Evolutionary conservation across 768 basidiomycete species (phyloP), one percentile per base, ranked within the genome.

Genomic region (Scleroderma bovista): DNA sequence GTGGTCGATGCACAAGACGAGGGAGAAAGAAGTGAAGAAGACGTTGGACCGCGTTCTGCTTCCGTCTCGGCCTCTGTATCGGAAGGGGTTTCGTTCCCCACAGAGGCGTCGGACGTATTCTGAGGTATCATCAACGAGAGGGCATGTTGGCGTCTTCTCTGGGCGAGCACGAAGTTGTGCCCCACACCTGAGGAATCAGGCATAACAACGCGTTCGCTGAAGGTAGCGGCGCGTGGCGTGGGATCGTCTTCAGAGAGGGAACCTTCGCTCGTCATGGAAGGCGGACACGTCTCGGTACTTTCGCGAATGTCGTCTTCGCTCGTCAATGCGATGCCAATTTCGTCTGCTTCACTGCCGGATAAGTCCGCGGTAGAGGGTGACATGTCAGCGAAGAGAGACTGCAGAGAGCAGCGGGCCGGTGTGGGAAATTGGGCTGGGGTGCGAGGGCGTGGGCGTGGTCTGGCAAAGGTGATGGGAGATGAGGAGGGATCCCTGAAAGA

Each of bases 211-310:
- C 15, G 46, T 16, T 49, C 37, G 22, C 48, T 51, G 37, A 63
- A 66, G 0, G 59, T 59, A 15, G 54, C 33, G 13, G 56, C 54
- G 12, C 55, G 54, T 3, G 66, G 64, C 9, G 66, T 68, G 15
- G 52, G 61, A 47, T 65, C 54, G n/a, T 66, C 52, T 9, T 61
- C 57, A 10, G 24, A 46, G 5, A 44, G 40, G 23, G 45, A 44
- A 4, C 22, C n/a, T 33, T 53, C 57, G 23, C 40, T 48, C 19
- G 15, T 15, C 31, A 44, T 34, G 41, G 54, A 36, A 16, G 57
- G 46, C 8, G 37, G 45, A n/a, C 54, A 47, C n/a, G 46, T 33
- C 8, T 52, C 47, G 5, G 51, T 44, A 3, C 36, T n/a, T 37
- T 43, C 49, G 4, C 46, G 52, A 22, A 55, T 54, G 2, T 40